Evolutionary conservation across 805 yeast species (phyloP).

Genomic region (Sugiyamaella lignohabitans): DNA sequence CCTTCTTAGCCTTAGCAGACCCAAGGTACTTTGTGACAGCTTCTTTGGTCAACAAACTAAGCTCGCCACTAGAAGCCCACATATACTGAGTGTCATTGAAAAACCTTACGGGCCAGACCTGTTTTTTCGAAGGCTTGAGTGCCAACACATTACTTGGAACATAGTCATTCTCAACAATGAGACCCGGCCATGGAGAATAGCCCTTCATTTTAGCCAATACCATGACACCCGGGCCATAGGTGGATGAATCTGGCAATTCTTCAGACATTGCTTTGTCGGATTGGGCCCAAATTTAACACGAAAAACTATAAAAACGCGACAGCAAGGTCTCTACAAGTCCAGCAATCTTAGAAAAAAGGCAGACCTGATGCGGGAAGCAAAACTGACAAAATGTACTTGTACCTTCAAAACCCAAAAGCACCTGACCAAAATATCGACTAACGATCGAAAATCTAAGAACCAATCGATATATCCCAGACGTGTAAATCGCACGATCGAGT

Average conservation of each 20-base stretch:
- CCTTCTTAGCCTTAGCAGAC: conserved; percentile 14
- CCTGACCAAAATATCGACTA: too few species aligned
- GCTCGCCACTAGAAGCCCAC: conserved; percentile 53
- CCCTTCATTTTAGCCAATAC: conserved; percentile 81
- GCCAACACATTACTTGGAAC: conserved; percentile 19
- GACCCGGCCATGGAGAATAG: conserved; percentile 87
- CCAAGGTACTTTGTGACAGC: conserved; percentile 38
- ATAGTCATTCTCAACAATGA: conserved; percentile 36
- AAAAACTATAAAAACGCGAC: too few species aligned
- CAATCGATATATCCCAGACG: too few species aligned
- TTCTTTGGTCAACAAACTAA: conserved; percentile 40
- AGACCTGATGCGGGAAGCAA: too few species aligned
- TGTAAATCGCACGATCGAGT: too few species aligned
- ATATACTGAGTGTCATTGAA: conserved; percentile 57
- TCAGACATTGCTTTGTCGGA: background rate
- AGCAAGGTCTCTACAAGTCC: too few species aligned
- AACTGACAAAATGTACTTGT: too few species aligned
- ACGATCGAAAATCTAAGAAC: too few species aligned
- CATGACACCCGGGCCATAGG: conserved; percentile 44
- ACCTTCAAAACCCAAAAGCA: too few species aligned
- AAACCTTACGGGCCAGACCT: conserved; percentile 52
- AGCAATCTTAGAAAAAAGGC: too few species aligned
- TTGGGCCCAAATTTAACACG: too few species aligned
- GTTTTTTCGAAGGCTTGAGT: conserved; percentile 26
- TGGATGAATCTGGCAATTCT: conserved; percentile 3